These are phyloP conservation scores for Dendryphion nanum DNA, from an alignment of 2,329 filamentous ascomycete species.

Conservation along the genomic window DNA sequence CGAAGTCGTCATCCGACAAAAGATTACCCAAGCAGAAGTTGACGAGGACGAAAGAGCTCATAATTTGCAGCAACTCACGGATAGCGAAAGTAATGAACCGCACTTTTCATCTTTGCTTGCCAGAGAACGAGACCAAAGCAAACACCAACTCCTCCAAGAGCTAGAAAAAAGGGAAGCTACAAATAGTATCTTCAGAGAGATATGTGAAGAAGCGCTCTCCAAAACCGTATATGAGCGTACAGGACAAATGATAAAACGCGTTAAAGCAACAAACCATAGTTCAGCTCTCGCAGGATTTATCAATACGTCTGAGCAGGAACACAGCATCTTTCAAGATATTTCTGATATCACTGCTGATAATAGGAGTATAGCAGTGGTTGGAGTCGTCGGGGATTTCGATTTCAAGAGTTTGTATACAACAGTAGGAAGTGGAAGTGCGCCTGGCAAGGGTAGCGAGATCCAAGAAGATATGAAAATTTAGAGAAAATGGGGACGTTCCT, in stretches of 20 bases:
- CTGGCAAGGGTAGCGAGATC: not conserved
- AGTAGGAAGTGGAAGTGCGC: no score
- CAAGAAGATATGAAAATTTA: no score
- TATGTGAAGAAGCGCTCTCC: conserved; percentile 7
- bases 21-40: conserved; percentile 4
- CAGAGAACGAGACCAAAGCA: not conserved
- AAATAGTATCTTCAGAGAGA: conserved; percentile 4
- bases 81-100: not conserved
- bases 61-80: not conserved
- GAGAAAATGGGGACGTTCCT: no score
- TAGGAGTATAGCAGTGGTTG: not conserved
- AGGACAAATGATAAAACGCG: conserved; percentile 10
- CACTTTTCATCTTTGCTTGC: not conserved
- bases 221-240: conserved; percentile 9
- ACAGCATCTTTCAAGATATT: conserved; percentile 10
- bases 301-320: conserved; percentile 10
- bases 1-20: conserved; percentile 3
- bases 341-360: conserved; percentile 1
- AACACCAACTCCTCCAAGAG: not conserved
- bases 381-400: not conserved
- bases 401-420: not conserved
- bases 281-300: conserved; percentile 11
- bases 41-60: conserved; percentile 2
- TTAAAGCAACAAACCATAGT: conserved; percentile 13
- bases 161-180: not conserved